Percentiles rank a stretch among this genome's conserved stretches.
Conservation (phyloP, 257 asterid genomes). For the Solanum ahanhuiri region DNA sequence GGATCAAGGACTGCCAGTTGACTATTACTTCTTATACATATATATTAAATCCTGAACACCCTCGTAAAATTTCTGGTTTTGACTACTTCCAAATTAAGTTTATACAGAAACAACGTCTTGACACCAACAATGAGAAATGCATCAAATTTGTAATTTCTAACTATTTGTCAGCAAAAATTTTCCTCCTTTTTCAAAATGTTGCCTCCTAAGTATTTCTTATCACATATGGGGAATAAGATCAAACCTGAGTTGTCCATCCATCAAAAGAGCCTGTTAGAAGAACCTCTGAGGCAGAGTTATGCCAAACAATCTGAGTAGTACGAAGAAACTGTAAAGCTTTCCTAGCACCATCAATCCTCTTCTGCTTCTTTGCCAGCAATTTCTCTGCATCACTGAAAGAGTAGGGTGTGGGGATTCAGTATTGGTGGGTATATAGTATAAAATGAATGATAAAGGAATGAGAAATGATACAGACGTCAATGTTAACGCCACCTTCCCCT, state of each 20-base stretch:
- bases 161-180: background rate
- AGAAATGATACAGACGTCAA: constrained; percentile 28
- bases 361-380: constrained; percentile 46
- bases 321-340: constrained; percentile 62
- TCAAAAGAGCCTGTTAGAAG: constrained; percentile 77
- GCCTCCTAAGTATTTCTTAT: background rate
- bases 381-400: constrained; percentile 55
- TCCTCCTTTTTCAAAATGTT: background rate
- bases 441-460: constrained; percentile 1
- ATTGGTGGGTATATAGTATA: background rate
- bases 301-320: constrained; percentile 51
- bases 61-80: background rate
- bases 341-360: constrained; percentile 38
- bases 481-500: constrained; percentile 75
- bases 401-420: background rate
- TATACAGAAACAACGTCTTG: background rate
- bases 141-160: background rate
- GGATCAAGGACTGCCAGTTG: background rate
- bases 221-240: background rate
- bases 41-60: background rate
- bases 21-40: background rate
- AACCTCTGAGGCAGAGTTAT: constrained; percentile 74
- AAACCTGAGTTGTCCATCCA: constrained; percentile 95
- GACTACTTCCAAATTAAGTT: background rate
- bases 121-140: background rate